A percentile compares a stretch with the other conserved stretches of the same genome.
These are phyloP conservation scores for Corchorus olitorius DNA, from an alignment of 345 rosid genomes.

Conservation along the genomic window DNA sequence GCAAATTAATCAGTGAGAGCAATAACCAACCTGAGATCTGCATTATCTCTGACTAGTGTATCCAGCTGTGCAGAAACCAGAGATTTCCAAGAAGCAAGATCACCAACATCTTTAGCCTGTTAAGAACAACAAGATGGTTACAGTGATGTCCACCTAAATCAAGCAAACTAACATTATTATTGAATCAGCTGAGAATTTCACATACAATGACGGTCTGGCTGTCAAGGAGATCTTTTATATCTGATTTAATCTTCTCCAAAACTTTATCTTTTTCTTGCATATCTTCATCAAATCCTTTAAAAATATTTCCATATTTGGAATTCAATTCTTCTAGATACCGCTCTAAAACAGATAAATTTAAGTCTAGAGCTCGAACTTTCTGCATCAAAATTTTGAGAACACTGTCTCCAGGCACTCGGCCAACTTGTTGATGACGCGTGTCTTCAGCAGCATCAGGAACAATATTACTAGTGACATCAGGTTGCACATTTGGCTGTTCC, in stretches of 20 bases:
- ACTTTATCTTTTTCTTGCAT: constrained; percentile 50
- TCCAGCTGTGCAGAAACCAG: constrained; percentile 50
- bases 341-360: constrained; percentile 80
- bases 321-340: constrained; percentile 84
- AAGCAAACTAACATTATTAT: constrained; percentile 1
- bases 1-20: constrained; percentile 16
- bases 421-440: constrained; percentile 71
- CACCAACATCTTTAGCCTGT: constrained; percentile 68
- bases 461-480: constrained; percentile 40
- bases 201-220: constrained; percentile 58
- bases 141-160: not conserved
- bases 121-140: constrained; percentile 16
- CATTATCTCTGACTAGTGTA: constrained; percentile 46
- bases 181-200: constrained; percentile 20
- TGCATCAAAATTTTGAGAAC: constrained; percentile 92
- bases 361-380: constrained; percentile 82
- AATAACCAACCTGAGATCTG: constrained; percentile 54
- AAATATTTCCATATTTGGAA: constrained; percentile 66
- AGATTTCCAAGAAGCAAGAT: constrained; percentile 75
- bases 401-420: constrained; percentile 93
- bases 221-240: constrained; percentile 47
- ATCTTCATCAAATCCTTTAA: constrained; percentile 73
- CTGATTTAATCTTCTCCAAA: constrained; percentile 52
- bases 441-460: constrained; percentile 59
- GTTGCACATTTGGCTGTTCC: constrained; percentile 41